Base-by-base conservation (phyloP, 208 protist species). In the Tritrichomonas foetus region DNA sequence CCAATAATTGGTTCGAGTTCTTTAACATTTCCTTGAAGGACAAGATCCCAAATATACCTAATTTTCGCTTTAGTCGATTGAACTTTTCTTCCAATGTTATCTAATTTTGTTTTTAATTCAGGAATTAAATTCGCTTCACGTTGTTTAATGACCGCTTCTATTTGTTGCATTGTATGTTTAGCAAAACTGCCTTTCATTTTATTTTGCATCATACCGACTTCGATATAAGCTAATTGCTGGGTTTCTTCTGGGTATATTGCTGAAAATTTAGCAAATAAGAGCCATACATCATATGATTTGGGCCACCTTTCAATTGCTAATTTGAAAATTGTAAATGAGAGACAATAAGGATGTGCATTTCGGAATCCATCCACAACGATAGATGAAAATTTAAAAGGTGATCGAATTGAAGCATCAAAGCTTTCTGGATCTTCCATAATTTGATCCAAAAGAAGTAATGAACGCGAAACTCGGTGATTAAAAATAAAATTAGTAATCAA, bases 241-340 rank as follows among this genome's bases (percentile, higher is more conserved):
- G 9, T 82, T 53, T 82, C 39, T 53, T 82, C 74, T n/a, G 74
- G 74, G 53, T 82, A 82, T n/a, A 82, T 82, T 53, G 39, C 74
- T 39, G 30, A 36, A 82, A 82, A 82, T n/a, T 53, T 49, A 1
- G 41, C 36, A 53, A 50, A 82, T n/a, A 27, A 9, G 22, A 13
- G 9, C 41, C 36, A 82, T 33, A 82, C 41, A n/a, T 30, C n/a
- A n/a, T 25, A 13, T 14, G 16, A 25, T 39, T 82, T 27, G 49
- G 33, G 33, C 36, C 41, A 53, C 16, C 20, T 47, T 50, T 47
- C 14, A 53, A 53, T 25, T n/a, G 8, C 36, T 9, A n/a, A 0
- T 82, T 82, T 82, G 41, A 82, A 82, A 8, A 82, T 49, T 13
- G 16, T 22, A 16, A 49, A 82, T 33, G 8, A 22, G 11, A 82